Conservation (phyloP, 352 stramenopile genomes). For the Pythium sukuiense region DNA sequence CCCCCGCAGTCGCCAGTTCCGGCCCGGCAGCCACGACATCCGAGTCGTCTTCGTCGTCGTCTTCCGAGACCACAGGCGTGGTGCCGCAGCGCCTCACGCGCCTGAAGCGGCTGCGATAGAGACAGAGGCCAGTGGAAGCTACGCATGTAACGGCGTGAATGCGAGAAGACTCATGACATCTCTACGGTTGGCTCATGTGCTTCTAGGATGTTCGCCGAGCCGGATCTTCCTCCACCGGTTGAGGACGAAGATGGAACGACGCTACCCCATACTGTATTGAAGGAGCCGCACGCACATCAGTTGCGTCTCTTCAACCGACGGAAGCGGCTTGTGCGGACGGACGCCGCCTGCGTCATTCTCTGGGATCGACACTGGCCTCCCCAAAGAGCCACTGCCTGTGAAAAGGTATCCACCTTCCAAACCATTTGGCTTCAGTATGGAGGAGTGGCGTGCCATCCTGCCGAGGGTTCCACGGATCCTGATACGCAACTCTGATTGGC, state of each 20-base stretch:
- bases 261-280: neutral
- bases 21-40: neutral
- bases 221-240: no score
- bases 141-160: neutral
- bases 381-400: no score
- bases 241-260: neutral
- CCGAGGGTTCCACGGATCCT: neutral
- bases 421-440: no score
- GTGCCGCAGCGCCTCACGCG: slow-evolving; percentile 10
- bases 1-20: neutral
- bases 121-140: neutral
- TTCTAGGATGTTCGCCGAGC: neutral
- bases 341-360: neutral
- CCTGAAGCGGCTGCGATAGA: slow-evolving; percentile 22
- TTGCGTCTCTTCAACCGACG: neutral
- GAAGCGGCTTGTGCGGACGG: neutral
- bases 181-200: neutral
- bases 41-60: slow-evolving; percentile 7
- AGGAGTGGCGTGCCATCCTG: no score
- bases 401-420: no score
- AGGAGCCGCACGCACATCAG: neutral
- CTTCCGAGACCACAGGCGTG: neutral
- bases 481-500: neutral
- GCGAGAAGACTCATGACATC: neutral
- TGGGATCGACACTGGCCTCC: no score